Conservation (phyloP, 1,284 basidiomycete genomes). For the Cutaneotrichosporon cutaneum region DNA sequence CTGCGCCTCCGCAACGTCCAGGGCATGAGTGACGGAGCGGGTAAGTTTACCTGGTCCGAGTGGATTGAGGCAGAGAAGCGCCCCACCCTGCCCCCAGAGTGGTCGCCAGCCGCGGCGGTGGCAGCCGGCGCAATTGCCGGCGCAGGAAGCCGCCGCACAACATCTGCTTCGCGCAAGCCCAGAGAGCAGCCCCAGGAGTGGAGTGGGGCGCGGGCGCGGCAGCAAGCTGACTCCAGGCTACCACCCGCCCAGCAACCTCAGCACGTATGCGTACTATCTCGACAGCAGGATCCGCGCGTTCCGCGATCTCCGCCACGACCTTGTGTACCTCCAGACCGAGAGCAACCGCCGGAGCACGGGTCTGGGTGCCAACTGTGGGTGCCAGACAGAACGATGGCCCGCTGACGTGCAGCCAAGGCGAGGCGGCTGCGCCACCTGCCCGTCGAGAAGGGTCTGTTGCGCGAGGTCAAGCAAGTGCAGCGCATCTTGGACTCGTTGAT, state of each 20-base stretch:
- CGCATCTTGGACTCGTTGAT: conserved; percentile 81
- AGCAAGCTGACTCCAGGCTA: conserved; percentile 62
- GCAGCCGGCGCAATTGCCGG: background rate
- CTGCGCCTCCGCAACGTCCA: conserved; percentile 75
- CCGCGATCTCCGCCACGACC: conserved; percentile 87
- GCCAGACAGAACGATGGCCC: background rate
- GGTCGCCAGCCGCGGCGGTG: background rate
- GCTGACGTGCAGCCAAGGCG: conserved; percentile 38
- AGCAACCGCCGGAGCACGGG: conserved; percentile 65
- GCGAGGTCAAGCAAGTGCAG: conserved; percentile 90
- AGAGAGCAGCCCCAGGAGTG: background rate
- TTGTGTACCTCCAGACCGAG: conserved; percentile 84
- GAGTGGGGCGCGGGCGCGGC: background rate
- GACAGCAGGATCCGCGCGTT: conserved; percentile 87
- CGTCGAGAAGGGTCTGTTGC: conserved; percentile 90
- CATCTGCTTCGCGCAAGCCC: background rate
- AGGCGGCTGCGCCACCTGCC: conserved; percentile 84
- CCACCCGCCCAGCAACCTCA: conserved; percentile 77
- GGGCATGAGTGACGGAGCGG: conserved; percentile 55
- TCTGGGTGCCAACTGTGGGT: conserved; percentile 46
- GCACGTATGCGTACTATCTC: conserved; percentile 84
- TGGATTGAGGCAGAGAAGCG: conserved; percentile 6
- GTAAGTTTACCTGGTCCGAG: conserved; percentile 9
- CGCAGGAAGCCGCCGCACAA: conserved; percentile 1
- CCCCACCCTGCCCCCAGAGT: conserved; percentile 1